Base-by-base conservation (phyloP, 1,284 basidiomycete genomes). In the Malassezia sp. region DNA sequence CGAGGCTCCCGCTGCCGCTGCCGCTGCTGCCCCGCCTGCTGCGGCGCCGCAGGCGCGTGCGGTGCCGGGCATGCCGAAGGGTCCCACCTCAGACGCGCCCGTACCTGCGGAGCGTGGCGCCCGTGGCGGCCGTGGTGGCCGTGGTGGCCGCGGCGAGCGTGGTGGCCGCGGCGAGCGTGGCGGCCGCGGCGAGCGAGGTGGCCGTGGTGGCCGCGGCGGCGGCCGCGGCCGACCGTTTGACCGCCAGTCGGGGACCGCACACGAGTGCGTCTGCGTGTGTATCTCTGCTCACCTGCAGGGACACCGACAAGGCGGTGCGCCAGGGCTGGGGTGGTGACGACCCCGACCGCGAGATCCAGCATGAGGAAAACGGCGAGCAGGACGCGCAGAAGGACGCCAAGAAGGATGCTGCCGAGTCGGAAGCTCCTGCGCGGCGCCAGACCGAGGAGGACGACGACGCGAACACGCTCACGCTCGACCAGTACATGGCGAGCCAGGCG, bases 291-390 rank as follows among this genome's bases (percentile, higher is more conserved):
- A n/a, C n/a, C n/a, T n/a, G n/a, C n/a, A n/a, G n/a, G 71, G 88
- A 93, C 74, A 82, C 84, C 34, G 83, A 87, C 61, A 93, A 93
- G 79, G 85, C 85, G 75, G 74, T 89, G 60, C 82, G 84, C 71
- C 84, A 87, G 71, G 83, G 81, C 56, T 93, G 87, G 87, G 87
- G 87, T 56, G 84, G 83, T 50, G 84, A 86, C 61, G 85, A 89
- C 63, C 84, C 81, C 63, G 76, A 75, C 58, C 71, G 80, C 30
- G 85, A 87, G 72, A 75, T 82, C 63, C 82, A 82, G 72, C 77
- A 75, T 35, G 88, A 91, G 73, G 74, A 50, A 42, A 42, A 38
- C 23, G 42, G 42, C 32, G 38, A 42, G 40, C 31, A 36, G 26
- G 42, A 44, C 29, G 57, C 41, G 33, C 52, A 60, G 47, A 56